Evolutionary conservation across 2,329 filamentous ascomycete genomes (phyloP), one percentile per base, ranked within the genome.

Genomic region (Blumeria hordei): DNA sequence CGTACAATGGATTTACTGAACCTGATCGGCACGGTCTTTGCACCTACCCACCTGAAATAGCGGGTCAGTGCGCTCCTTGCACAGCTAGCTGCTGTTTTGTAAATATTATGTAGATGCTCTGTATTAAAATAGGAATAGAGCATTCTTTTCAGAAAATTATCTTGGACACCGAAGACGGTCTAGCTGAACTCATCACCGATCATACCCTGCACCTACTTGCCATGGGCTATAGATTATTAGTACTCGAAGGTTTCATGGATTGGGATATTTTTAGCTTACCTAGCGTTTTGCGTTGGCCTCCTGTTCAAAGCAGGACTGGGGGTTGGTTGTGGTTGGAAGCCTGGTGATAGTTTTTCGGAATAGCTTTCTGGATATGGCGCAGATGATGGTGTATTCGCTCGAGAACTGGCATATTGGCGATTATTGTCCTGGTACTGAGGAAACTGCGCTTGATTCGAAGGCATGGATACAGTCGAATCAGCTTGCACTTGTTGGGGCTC

Each of bases 131-230:
- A 63, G 64, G 60, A 65, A 63, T 62, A 55, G 55, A 58, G 11
- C 11, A 60, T 58, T 58, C 54, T 55, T 59, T 59, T 55, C 59
- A 58, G 54, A 60, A 52, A 54, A 49, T 58, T 58, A 56, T 45
- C 28, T 53, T 36, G 56, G 55, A 55, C 58, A 50, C 56, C 55
- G 59, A 63, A 63, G 61, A 60, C 63, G 61, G 44, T 60, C 60
- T 58, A 61, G 60, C 56, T 57, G 57, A 55, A 49, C 55, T 64
- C 62, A 64, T 65, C 69, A 71, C 64, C 71, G 67, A 50, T 76
- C 74, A 63, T 76, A 76, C 58, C 74, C 74, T 55, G 74, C 74
- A 61, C 74, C 74, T 60, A 73, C 71, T 66, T 76, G 73, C 74
- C 74, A 76, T 58, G 73, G 72, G 65, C 72, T 76, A 59, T 18